Percentiles rank a stretch among this genome's conserved stretches.
These are phyloP conservation scores for Luvunga scandens DNA, from an alignment of 345 rosid genomes.

Conservation along the genomic window DNA sequence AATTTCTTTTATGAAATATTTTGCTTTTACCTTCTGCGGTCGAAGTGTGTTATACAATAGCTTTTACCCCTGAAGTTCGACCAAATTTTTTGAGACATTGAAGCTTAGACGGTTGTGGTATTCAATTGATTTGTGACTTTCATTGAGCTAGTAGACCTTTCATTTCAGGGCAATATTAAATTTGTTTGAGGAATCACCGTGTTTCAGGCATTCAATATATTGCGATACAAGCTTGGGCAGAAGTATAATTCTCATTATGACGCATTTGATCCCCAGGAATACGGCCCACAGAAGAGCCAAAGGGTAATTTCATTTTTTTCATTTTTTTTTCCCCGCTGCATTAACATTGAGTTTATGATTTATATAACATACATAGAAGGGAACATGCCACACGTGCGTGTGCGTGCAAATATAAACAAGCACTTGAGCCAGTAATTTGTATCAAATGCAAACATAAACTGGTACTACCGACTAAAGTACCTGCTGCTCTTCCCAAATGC, in stretches of 20 bases:
- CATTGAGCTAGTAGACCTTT: slow-evolving; percentile 29
- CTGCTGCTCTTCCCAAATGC: background rate
- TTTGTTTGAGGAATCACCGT: slow-evolving; percentile 38
- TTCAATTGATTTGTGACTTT: slow-evolving; percentile 8
- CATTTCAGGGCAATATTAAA: slow-evolving; percentile 34
- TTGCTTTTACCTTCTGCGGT: background rate
- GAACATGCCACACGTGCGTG: background rate
- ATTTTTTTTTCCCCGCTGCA: background rate
- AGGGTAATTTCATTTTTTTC: slow-evolving; percentile 35
- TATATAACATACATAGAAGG: background rate
- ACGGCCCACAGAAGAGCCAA: slow-evolving; percentile 62
- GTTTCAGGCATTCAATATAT: slow-evolving; percentile 83
- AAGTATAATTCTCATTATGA: slow-evolving; percentile 91
- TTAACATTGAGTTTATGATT: background rate
- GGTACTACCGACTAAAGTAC: background rate
- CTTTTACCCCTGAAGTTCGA: background rate
- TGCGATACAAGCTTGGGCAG: slow-evolving; percentile 85
- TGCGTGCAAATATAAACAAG: background rate
- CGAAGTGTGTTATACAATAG: background rate
- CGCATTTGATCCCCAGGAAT: slow-evolving; percentile 73
- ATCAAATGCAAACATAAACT: no score
- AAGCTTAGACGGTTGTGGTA: background rate
- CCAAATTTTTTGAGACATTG: background rate
- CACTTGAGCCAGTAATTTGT: background rate
- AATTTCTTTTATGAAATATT: background rate